phyloP scores from a whole-genome alignment of 805 yeast species.

The Wickerhamomyces subpelliculosus region DNA sequence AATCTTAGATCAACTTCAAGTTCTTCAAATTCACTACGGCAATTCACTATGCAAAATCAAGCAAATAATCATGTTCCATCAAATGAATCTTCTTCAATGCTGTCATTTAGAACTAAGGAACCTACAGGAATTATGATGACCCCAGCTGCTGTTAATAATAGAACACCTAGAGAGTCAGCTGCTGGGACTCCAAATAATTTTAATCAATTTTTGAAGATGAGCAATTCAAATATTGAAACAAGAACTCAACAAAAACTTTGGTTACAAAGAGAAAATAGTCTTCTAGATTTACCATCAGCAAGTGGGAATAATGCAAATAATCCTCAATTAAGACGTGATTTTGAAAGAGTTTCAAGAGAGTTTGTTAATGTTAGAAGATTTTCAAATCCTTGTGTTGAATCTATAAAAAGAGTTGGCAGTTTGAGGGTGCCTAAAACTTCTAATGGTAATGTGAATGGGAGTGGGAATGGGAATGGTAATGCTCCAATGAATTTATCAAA shows the following conservation, averaged over 20 bases:
- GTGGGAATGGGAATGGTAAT: too few relatives aligned
- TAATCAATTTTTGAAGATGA: slow-evolving; percentile 32
- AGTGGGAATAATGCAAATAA: slow-evolving; percentile 17
- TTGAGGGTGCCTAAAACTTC: too few relatives aligned
- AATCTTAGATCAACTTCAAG: slow-evolving; percentile 7
- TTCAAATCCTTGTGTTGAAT: slow-evolving; percentile 61
- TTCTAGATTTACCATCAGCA: slow-evolving; percentile 41
- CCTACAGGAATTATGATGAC: slow-evolving; percentile 1
- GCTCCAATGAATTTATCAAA: too few relatives aligned
- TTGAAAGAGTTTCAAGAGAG: slow-evolving; percentile 71
- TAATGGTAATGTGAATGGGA: too few relatives aligned
- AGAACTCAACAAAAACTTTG: slow-evolving; percentile 81
- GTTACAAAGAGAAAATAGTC: slow-evolving; percentile 73
- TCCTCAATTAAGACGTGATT: slow-evolving; percentile 63
- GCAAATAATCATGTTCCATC: slow-evolving; percentile 8
- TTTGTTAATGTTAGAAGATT: slow-evolving; percentile 62
- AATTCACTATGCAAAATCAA: slow-evolving; percentile 17
- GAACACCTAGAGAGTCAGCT: slow-evolving; percentile 16
- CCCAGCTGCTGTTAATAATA: not conserved
- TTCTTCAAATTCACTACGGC: slow-evolving; percentile 17
- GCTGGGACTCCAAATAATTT: slow-evolving; percentile 29
- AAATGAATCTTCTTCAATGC: slow-evolving; percentile 15
- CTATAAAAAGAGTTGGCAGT: slow-evolving; percentile 54
- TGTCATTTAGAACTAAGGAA: slow-evolving; percentile 18
- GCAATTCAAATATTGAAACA: slow-evolving; percentile 40